Evolutionary conservation across 2,329 filamentous ascomycete species (phyloP).

Genomic region (Aspergillus sp.): DNA sequence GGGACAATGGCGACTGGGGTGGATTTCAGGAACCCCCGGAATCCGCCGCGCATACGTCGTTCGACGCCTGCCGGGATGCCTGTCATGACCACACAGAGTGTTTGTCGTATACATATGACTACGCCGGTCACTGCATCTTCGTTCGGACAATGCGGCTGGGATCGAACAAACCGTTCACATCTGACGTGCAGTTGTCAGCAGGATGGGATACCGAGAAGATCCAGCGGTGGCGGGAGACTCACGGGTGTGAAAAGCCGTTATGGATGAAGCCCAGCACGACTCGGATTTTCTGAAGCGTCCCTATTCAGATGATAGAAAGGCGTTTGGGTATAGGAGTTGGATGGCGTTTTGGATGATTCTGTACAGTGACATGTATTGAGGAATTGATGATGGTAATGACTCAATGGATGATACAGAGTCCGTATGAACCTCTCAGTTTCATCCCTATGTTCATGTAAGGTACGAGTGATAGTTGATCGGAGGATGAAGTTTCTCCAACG

Average conservation of each 20-base stretch:
- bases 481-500: too few species aligned
- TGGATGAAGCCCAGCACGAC: slow-evolving; percentile 27
- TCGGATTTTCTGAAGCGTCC: slow-evolving; percentile 21
- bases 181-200: slow-evolving; percentile 15
- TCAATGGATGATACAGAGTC: too few species aligned
- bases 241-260: slow-evolving; percentile 17
- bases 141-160: slow-evolving; percentile 21
- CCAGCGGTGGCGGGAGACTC: slow-evolving; percentile 15
- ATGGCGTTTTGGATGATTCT: too few species aligned
- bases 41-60: slow-evolving; percentile 24
- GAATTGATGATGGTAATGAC: too few species aligned
- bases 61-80: slow-evolving; percentile 24
- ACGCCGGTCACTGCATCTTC: slow-evolving; percentile 20
- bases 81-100: slow-evolving; percentile 21
- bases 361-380: too few species aligned
- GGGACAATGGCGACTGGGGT: slow-evolving; percentile 36
- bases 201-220: slow-evolving; percentile 27
- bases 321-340: too few species aligned
- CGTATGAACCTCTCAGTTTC: too few species aligned
- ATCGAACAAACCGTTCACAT: slow-evolving; percentile 8
- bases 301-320: not conserved
- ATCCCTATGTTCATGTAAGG: too few species aligned
- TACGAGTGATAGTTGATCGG: too few species aligned
- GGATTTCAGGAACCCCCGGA: slow-evolving; percentile 25
- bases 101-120: slow-evolving; percentile 24